Conservation (phyloP, 140 eudicot species). For the Senecio squalidus region DNA sequence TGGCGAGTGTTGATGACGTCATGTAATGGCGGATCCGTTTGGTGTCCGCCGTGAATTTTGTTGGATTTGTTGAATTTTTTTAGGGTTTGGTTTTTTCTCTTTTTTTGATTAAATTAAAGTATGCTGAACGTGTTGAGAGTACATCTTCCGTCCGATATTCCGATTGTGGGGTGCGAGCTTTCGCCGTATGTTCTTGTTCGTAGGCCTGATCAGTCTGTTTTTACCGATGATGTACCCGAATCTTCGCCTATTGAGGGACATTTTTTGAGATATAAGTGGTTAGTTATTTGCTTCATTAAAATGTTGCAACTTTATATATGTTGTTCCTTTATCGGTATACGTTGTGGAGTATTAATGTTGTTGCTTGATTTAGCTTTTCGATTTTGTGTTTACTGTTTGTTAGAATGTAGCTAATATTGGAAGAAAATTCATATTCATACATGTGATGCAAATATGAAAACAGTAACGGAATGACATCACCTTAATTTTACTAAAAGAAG, state of each 20-base stretch:
- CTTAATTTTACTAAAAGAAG: not conserved
- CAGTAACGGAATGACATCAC: too few relatives aligned
- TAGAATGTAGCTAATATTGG: slow-evolving; percentile 12
- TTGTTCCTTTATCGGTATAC: not conserved
- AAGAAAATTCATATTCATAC: not conserved
- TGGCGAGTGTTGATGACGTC: slow-evolving; percentile 53
- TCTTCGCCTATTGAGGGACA: slow-evolving; percentile 72
- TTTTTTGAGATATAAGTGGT: slow-evolving; percentile 97
- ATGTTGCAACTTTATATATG: not conserved
- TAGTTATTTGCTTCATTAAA: slow-evolving; percentile 18
- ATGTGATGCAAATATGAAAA: not conserved
- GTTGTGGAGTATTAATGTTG: not conserved
- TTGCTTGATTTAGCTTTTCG: not conserved
- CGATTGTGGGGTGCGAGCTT: slow-evolving; percentile 97
- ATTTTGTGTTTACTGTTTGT: not conserved
- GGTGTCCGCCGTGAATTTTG: slow-evolving; percentile 47
- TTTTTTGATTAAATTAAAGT: slow-evolving; percentile 34
- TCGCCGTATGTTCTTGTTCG: slow-evolving; percentile 78
- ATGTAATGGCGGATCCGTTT: slow-evolving; percentile 90
- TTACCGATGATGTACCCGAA: slow-evolving; percentile 73
- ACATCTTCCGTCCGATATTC: slow-evolving; percentile 97
- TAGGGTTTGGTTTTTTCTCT: slow-evolving; percentile 16
- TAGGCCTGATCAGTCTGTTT: slow-evolving; percentile 58
- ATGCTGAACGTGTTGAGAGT: slow-evolving; percentile 95
- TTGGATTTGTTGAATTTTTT: slow-evolving; percentile 35